Evolutionary conservation across 2,329 filamentous ascomycete species (phyloP).

Genomic region (Beauveria caledonica): DNA sequence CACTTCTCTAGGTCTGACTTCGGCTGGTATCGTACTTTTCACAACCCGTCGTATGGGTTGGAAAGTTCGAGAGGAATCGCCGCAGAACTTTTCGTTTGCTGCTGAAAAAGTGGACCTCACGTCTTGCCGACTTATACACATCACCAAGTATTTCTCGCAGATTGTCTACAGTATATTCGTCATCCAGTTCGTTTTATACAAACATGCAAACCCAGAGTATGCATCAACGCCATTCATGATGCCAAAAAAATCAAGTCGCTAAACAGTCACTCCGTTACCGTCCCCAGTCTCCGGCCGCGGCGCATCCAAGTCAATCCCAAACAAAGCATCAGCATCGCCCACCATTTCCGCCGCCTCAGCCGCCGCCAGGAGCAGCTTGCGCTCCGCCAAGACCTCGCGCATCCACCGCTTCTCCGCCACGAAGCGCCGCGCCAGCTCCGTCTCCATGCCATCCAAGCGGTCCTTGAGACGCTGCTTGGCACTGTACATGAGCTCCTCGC

Average conservation of each 20-base stretch:
- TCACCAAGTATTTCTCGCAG: background rate
- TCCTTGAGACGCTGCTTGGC: conserved; percentile 24
- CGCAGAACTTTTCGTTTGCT: background rate
- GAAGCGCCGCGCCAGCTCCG: conserved; percentile 25
- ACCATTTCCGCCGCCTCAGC: conserved; percentile 37
- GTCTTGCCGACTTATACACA: background rate
- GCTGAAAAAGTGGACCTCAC: conserved; percentile 3
- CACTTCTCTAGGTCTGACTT: background rate
- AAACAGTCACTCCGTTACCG: background rate
- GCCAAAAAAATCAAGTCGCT: background rate
- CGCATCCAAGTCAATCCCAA: conserved; percentile 13
- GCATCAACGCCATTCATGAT: background rate
- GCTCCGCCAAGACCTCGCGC: conserved; percentile 35
- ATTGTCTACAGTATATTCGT: background rate
- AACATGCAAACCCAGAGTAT: too few relatives aligned
- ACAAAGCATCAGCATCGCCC: conserved; percentile 28
- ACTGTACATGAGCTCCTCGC: conserved; percentile 35
- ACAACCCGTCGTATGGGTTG: background rate
- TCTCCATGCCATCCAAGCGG: conserved; percentile 21
- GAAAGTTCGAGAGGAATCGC: background rate
- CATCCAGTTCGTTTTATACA: background rate
- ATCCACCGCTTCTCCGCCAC: conserved; percentile 41
- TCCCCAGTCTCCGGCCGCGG: conserved; percentile 14
- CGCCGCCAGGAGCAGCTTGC: conserved; percentile 32
- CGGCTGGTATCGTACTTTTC: background rate